Evolutionary conservation across 139 green algal species (phyloP).

Genomic region (Chlamydomonas incerta): DNA sequence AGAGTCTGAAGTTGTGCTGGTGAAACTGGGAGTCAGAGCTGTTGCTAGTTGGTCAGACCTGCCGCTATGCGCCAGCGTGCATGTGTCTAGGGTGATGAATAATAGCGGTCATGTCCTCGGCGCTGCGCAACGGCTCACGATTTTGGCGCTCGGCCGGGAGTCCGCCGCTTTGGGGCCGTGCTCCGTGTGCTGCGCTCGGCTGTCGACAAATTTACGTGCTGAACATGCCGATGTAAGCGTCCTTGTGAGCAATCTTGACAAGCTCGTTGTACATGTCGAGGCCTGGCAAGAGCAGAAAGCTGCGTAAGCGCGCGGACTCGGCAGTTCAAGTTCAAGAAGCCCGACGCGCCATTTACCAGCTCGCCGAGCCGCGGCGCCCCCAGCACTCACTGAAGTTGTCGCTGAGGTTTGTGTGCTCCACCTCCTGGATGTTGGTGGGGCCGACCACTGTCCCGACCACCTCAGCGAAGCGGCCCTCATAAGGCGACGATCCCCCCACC

Average conservation of each 20-base stretch:
- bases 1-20: too few species aligned
- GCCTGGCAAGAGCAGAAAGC: not conserved
- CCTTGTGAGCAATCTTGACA: conserved; percentile 35
- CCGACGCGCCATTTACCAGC: not conserved
- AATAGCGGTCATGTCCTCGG: too few species aligned
- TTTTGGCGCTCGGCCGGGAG: too few species aligned
- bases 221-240: conserved; percentile 33
- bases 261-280: conserved; percentile 50
- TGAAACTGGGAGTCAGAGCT: too few species aligned
- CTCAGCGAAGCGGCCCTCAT: conserved; percentile 31
- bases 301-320: too few species aligned
- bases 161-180: too few species aligned
- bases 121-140: too few species aligned
- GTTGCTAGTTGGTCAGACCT: too few species aligned
- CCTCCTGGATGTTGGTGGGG: conserved; percentile 31
- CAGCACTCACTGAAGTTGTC: conserved; percentile 39
- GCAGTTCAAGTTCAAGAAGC: not conserved
- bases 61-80: too few species aligned
- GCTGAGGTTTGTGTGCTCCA: conserved; percentile 5
- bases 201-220: not conserved
- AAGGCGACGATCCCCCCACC: not conserved
- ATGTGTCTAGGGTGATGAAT: too few species aligned
- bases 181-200: not conserved
- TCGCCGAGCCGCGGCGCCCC: too few species aligned
- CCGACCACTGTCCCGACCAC: conserved; percentile 24